Conservation (phyloP, 1,139 yeast genomes). For the Scheffersomyces illinoinensis region DNA sequence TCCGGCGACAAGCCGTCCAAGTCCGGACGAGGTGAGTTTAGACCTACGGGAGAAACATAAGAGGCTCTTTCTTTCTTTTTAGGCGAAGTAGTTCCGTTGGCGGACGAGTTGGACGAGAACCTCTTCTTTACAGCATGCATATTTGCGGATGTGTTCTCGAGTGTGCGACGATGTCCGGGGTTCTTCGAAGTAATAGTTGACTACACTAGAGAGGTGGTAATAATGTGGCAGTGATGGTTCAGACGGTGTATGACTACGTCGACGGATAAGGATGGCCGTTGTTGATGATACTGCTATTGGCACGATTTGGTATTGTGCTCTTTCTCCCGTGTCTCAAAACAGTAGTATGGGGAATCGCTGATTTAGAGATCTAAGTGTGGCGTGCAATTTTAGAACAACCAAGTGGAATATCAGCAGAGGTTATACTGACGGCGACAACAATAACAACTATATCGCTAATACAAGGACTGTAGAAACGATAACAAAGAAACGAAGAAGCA, state of each 20-base stretch:
- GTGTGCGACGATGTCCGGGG: background rate
- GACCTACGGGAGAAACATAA: conserved; percentile 1
- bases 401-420: too few relatives aligned
- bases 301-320: too few relatives aligned
- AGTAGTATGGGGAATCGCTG: too few relatives aligned
- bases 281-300: too few relatives aligned
- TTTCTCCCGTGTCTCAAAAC: too few relatives aligned
- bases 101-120: conserved; percentile 11
- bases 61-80: conserved; percentile 8
- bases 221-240: too few relatives aligned
- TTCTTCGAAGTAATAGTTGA: background rate
- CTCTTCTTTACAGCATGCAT: conserved; percentile 12
- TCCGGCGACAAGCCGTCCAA: conserved; percentile 56
- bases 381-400: too few relatives aligned
- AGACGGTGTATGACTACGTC: too few relatives aligned
- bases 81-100: conserved; percentile 8
- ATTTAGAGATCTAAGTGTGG: too few relatives aligned
- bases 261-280: too few relatives aligned
- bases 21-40: conserved; percentile 1
- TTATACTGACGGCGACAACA: background rate
- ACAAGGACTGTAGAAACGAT: background rate
- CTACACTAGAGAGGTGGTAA: too few relatives aligned
- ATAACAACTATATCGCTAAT: background rate
- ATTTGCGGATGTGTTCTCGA: background rate
- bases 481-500: background rate